Percentiles rank a stretch among this genome's conserved stretches.
These are phyloP conservation scores for Neoboletus subvelutipes DNA, from an alignment of 768 basidiomycete species.

Conservation along the genomic window DNA sequence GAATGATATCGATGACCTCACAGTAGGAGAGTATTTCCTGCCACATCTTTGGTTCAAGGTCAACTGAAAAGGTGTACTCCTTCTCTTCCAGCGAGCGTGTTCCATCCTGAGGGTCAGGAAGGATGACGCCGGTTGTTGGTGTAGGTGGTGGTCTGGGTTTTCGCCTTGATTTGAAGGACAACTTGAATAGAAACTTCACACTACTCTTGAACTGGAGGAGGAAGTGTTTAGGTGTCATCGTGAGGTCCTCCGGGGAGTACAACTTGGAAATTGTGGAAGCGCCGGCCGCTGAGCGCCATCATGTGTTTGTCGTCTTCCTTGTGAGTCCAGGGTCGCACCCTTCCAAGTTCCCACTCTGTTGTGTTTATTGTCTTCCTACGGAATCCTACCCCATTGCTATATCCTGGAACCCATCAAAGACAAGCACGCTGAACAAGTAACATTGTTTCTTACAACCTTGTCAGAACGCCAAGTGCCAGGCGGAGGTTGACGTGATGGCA, in stretches of 20 bases:
- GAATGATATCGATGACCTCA: constrained; percentile 12
- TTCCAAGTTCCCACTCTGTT: not conserved
- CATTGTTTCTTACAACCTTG: not conserved
- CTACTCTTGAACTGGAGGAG: not conserved
- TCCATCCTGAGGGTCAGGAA: not conserved
- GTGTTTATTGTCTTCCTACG: not conserved
- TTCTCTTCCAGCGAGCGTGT: not conserved
- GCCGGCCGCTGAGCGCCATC: not conserved
- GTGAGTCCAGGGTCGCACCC: not conserved
- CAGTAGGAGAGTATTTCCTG: constrained; percentile 10
- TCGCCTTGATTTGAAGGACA: not conserved
- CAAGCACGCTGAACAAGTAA: not conserved
- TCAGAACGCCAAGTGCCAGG: not conserved
- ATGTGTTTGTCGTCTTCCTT: not conserved
- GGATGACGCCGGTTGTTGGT: not conserved
- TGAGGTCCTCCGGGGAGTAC: not conserved
- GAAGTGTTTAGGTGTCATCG: not conserved
- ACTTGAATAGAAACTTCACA: not conserved
- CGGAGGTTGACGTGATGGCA: too few species aligned
- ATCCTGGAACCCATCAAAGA: not conserved
- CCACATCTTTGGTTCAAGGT: constrained; percentile 4
- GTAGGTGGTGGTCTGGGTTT: not conserved
- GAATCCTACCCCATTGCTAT: too few species aligned
- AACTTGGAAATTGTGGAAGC: not conserved
- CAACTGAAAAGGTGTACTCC: not conserved